These are phyloP conservation scores for Lepidium africanum DNA, from an alignment of 345 rosid genomes.

Conservation along the genomic window DNA sequence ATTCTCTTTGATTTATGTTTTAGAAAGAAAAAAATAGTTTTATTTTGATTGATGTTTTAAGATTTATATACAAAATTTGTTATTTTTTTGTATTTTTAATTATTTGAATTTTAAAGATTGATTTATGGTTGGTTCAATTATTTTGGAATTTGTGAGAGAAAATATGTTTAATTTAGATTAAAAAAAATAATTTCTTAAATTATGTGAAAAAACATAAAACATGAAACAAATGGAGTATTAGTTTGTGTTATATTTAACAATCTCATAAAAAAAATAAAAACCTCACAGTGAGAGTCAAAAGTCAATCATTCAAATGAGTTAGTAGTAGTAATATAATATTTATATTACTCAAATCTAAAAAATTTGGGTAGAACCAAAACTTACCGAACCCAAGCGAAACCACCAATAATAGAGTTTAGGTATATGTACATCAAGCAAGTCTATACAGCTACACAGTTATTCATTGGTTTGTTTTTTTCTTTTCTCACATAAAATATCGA, in stretches of 20 bases:
- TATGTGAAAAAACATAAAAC: too few relatives aligned
- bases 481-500: background rate
- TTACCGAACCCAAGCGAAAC: constrained; percentile 21
- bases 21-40: too few relatives aligned
- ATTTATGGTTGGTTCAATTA: too few relatives aligned
- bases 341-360: background rate
- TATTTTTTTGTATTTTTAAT: too few relatives aligned
- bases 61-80: too few relatives aligned
- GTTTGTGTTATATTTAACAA: background rate
- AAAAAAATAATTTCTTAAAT: too few relatives aligned
- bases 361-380: background rate
- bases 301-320: background rate
- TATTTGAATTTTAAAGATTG: too few relatives aligned
- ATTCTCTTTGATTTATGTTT: too few relatives aligned
- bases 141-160: too few relatives aligned
- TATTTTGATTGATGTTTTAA: too few relatives aligned
- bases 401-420: constrained; percentile 15
- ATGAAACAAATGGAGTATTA: too few relatives aligned
- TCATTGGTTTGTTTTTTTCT: background rate
- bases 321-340: background rate
- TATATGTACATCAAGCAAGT: background rate
- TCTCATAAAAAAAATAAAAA: background rate
- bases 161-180: too few relatives aligned
- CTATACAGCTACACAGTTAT: background rate
- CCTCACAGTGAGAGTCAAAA: background rate